Evolutionary conservation across 2,329 filamentous ascomycete genomes (phyloP), one percentile per base, ranked within the genome.

Genomic region (Chaetomium globosum): DNA sequence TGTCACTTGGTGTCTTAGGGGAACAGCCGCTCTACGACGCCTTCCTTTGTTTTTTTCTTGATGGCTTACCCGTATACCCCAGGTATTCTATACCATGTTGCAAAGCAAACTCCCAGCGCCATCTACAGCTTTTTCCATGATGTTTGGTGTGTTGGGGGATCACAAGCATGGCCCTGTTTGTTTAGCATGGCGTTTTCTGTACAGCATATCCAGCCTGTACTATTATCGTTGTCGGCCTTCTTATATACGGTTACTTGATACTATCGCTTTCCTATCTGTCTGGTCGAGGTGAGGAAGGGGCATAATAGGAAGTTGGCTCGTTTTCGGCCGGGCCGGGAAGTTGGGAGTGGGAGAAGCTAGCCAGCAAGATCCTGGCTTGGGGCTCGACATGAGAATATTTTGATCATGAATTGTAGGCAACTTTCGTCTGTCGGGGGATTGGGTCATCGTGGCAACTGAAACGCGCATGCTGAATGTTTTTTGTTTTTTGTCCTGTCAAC

Each of bases 191-290:
- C 51, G 55, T 36, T n/a, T 9, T 49, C 21, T 30, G 28, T 26
- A 46, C 43, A 43, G 56, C 30, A 57, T 57, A 51, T 28, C 21
- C 51, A 57, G 52, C 51, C 30, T 62, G 60, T 49, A 62, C 51
- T 51, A 49, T 43, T 62, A 55, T 36, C 36, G 39, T 46, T 21
- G 36, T 3, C 36, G 36, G 3, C 31, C 13, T n/a, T 13, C 19
- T 1, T 53, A 26, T 53, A n/a, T 12, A 28, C 31, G 26, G 13
- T 31, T 30, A 28, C n/a, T 9, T 31, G 13, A 26, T 53, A 23
- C 9, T 2, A 9, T 48, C 23, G 10, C n/a, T 30, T 8, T 28
- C 9, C 13, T 6, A 4, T 30, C 5, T 19, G 13, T 16, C 12
- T 19, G 3, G 16, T 30, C 19, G 26, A 16, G n/a, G 28, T 30